Evolutionary conservation across 805 yeast species (phyloP), one percentile per base, ranked within the genome.

Genomic region (Schizosaccharomyces lindneri): DNA sequence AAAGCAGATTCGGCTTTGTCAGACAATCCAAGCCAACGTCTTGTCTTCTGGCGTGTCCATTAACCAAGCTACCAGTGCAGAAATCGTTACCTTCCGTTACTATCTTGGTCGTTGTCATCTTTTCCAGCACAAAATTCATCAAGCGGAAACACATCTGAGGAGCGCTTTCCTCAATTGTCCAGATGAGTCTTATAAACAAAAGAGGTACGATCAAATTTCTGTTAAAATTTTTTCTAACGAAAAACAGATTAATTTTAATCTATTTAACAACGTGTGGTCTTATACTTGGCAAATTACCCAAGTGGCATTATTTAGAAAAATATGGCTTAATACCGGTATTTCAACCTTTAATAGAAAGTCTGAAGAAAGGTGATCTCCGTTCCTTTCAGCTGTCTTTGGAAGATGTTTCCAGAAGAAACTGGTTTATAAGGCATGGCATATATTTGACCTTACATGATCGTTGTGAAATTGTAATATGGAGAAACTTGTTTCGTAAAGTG

Each of bases 51-150:
- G 57, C n/a, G 57, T 29, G 17, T 17, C 31, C 19, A 21, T 51
- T 4, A 19, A 21, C n/a, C 57, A 17, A 17, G 57, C 64, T 73
- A 77, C 19, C 66, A 69, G 29, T 70, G 60, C 75, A 15, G 79
- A 82, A 66, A 79, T 76, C 62, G 74, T 82, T 6, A 80, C 78
- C 64, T 82, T 79, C 67, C 71, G 84, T 55, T 81, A 73, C 66
- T 76, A 78, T 63, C 70, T 81, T 43, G 82, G 83, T 2, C 74
- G 79, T 55, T 83, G 78, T 65, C 80, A 80, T 65, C 66, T 81
- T 63, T 70, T 77, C 24, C 78, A 80, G 64, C 73, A 76, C 62
- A 79, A 80, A 64, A 70, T 82, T 19, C 71, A 73, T 3, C 77
- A 78, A 62, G 77, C 82, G 3, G 79, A 74, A 65, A 69, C 70